A percentile compares a stretch with the other conserved stretches of the same genome.
phyloP scores from a whole-genome alignment of 768 basidiomycete genomes.

The Tulasnella sp. region DNA sequence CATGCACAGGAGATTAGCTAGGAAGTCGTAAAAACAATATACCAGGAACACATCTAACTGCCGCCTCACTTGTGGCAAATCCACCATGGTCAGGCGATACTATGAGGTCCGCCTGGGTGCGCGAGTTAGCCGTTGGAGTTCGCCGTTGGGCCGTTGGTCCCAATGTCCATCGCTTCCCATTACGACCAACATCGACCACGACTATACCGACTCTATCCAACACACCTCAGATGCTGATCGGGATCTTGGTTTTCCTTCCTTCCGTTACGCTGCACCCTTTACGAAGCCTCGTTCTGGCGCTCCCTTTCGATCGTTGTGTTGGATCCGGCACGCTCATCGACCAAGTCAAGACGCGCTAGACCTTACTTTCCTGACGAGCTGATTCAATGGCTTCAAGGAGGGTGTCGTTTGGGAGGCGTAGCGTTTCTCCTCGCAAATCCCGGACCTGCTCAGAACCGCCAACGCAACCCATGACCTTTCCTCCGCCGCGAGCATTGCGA shows the following conservation, averaged over 20 bases:
- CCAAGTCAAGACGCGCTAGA: neutral
- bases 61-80: no score
- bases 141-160: neutral
- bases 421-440: neutral
- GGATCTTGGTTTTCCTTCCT: neutral
- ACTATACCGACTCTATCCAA: neutral
- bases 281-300: neutral
- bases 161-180: neutral
- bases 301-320: neutral
- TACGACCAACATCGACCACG: neutral
- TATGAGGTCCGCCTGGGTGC: neutral
- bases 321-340: neutral
- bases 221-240: neutral
- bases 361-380: neutral
- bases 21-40: no score
- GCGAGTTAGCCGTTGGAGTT: neutral
- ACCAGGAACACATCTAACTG: no score
- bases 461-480: neutral
- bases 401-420: neutral
- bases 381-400: neutral
- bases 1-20: no score
- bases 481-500: neutral
- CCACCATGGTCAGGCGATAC: no score
- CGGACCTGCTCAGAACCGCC: neutral
- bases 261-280: neutral